Conservation (phyloP, 2,329 filamentous ascomycete genomes). For the Pseudogymnoascus sp. region DNA sequence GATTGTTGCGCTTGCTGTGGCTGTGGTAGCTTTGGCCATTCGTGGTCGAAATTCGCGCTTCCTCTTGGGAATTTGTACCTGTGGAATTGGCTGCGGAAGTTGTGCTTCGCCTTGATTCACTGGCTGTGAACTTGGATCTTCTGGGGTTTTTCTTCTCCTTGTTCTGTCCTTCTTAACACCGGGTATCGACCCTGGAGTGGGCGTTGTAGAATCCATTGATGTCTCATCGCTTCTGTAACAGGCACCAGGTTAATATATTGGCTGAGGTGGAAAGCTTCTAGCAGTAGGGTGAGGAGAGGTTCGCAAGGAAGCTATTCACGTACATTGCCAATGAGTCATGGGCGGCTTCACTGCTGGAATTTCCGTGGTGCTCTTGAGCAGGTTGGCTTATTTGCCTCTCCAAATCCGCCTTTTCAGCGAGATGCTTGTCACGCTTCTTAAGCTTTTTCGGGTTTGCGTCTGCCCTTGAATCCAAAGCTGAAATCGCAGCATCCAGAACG, state of each 20-base stretch:
- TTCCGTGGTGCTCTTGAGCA: neutral
- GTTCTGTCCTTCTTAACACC: neutral
- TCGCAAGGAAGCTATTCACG: neutral
- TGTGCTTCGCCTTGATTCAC: neutral
- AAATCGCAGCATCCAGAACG: neutral
- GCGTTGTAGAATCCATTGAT: neutral
- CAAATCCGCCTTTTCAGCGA: slow-evolving; percentile 3
- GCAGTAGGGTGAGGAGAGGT: neutral
- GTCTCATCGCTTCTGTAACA: neutral
- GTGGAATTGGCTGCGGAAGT: neutral
- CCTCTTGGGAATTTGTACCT: neutral
- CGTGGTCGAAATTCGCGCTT: neutral
- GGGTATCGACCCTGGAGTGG: neutral
- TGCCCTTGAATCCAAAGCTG: neutral
- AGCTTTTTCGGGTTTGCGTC: neutral
- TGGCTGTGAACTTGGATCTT: neutral
- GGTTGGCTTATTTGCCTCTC: neutral
- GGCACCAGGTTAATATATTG: neutral
- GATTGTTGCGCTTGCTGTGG: neutral
- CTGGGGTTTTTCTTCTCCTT: neutral
- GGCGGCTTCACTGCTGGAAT: neutral
- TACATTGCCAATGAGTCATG: neutral
- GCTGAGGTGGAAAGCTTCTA: neutral
- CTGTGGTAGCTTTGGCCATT: neutral
- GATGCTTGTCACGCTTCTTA: neutral